Percentiles rank a stretch among this genome's conserved stretches.
Conservation (phyloP, 768 basidiomycete genomes). For the Phlegmacium glaucopus region DNA sequence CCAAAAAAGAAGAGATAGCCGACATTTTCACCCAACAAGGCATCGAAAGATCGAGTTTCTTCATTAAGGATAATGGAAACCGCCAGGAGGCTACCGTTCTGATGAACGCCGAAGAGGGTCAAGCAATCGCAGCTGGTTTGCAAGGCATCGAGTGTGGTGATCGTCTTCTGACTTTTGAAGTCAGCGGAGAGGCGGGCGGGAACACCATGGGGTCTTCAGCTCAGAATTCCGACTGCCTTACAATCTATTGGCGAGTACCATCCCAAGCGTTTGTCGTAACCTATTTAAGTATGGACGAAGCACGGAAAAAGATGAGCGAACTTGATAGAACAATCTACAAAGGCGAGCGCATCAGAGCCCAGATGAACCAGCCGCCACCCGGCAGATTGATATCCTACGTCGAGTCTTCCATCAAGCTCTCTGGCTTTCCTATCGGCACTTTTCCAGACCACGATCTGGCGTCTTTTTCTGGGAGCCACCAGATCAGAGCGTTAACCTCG, state of each 20-base stretch:
- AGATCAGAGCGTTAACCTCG: conserved; percentile 7
- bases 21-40: conserved; percentile 43
- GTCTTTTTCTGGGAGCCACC: conserved; percentile 25
- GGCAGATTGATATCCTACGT: not conserved
- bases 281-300: conserved; percentile 31
- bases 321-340: conserved; percentile 33
- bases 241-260: conserved; percentile 50
- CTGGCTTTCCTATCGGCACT: conserved; percentile 31
- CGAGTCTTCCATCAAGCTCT: conserved; percentile 37
- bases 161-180: conserved; percentile 38
- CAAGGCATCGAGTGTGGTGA: conserved; percentile 48
- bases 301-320: conserved; percentile 29
- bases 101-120: conserved; percentile 37
- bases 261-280: conserved; percentile 43
- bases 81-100: conserved; percentile 41
- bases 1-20: conserved; percentile 35
- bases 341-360: conserved; percentile 45
- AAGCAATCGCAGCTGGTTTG: conserved; percentile 37
- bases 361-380: conserved; percentile 38
- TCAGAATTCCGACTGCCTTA: conserved; percentile 30
- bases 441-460: conserved; percentile 16
- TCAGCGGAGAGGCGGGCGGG: conserved; percentile 33
- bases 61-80: conserved; percentile 18
- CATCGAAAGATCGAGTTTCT: conserved; percentile 31
- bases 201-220: conserved; percentile 39